phyloP scores from a whole-genome alignment of 306 rosid species.

The Fagus sylvatica region DNA sequence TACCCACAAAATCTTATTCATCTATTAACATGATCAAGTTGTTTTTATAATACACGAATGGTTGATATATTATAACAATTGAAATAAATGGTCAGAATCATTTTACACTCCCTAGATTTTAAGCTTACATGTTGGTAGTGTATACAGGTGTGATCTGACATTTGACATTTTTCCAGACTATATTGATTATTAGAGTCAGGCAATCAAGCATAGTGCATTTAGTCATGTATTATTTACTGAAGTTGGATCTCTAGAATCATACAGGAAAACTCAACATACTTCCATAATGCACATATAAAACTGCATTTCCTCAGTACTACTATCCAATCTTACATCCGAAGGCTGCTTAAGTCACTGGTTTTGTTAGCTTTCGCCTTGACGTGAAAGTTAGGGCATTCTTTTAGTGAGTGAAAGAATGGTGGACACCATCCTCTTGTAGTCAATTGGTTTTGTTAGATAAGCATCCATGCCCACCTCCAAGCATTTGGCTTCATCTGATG shows the following conservation, averaged over 20 bases:
- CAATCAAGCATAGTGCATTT: not conserved
- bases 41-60: too few species aligned
- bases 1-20: too few species aligned
- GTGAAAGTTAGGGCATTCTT: constrained; percentile 35
- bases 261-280: too few species aligned
- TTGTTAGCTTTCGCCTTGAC: constrained; percentile 13
- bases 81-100: too few species aligned
- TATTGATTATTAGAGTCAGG: not conserved
- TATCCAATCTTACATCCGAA: constrained; percentile 21
- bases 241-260: not conserved
- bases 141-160: not conserved
- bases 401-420: constrained; percentile 93
- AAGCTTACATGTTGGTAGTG: not conserved
- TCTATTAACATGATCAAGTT: too few species aligned
- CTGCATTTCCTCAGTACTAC: not conserved
- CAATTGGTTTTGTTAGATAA: constrained; percentile 94
- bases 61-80: too few species aligned
- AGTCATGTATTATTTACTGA: not conserved
- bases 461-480: constrained; percentile 99
- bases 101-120: not conserved
- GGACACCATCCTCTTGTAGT: constrained; percentile 90
- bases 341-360: constrained; percentile 19
- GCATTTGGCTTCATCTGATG: constrained; percentile 97
- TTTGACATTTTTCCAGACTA: not conserved
- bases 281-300: not conserved